Evolutionary conservation across 2,329 filamentous ascomycete species (phyloP).

Genomic region (Ophiosphaerella narmari): DNA sequence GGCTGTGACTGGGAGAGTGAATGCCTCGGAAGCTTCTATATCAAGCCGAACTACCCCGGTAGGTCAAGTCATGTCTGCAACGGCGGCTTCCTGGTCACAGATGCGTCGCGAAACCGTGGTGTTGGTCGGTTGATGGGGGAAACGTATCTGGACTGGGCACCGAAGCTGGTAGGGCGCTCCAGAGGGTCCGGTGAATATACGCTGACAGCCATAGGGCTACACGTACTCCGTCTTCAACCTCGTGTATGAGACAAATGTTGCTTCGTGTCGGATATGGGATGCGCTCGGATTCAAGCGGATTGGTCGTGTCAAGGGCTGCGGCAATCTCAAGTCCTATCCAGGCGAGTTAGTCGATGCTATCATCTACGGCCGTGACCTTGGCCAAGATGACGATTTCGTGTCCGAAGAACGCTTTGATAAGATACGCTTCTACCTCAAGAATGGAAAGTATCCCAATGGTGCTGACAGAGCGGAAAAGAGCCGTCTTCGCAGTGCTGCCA

Average conservation of each 20-base stretch:
- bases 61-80: slow-evolving; percentile 87
- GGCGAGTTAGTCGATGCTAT: slow-evolving; percentile 55
- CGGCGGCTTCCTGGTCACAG: slow-evolving; percentile 58
- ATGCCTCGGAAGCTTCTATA: slow-evolving; percentile 89
- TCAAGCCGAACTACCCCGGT: slow-evolving; percentile 92
- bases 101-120: slow-evolving; percentile 53
- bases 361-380: slow-evolving; percentile 65
- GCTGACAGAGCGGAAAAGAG: slow-evolving; percentile 96
- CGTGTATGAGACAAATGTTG: slow-evolving; percentile 91
- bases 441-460: slow-evolving; percentile 88
- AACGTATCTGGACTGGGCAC: slow-evolving; percentile 58
- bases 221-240: slow-evolving; percentile 93
- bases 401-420: slow-evolving; percentile 98
- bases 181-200: not conserved
- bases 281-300: slow-evolving; percentile 91
- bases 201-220: slow-evolving; percentile 64
- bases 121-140: slow-evolving; percentile 59
- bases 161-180: slow-evolving; percentile 48
- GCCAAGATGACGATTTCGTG: slow-evolving; percentile 76
- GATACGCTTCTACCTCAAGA: slow-evolving; percentile 96
- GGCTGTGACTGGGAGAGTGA: slow-evolving; percentile 74
- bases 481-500: slow-evolving; percentile 87
- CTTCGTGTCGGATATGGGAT: slow-evolving; percentile 89
- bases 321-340: slow-evolving; percentile 55
- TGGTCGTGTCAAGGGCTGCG: slow-evolving; percentile 68